Evolutionary conservation across 345 rosid species (phyloP).

Genomic region (Citrus cavaleriei): DNA sequence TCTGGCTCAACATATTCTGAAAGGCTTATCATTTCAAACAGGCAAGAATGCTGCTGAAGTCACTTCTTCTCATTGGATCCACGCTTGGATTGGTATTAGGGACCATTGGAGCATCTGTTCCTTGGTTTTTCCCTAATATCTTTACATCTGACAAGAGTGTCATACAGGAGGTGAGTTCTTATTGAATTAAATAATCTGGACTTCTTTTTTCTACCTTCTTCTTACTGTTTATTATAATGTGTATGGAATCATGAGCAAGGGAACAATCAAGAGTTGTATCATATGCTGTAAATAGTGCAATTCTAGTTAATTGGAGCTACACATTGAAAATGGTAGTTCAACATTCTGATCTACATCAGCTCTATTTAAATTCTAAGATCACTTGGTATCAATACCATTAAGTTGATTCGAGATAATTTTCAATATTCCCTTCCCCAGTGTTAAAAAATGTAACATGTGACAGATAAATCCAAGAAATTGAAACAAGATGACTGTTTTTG

Average conservation of each 20-base stretch:
- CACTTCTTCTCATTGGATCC: slow-evolving; percentile 66
- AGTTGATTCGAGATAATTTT: not conserved
- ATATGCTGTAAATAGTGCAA: not conserved
- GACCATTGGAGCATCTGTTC: slow-evolving; percentile 56
- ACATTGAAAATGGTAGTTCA: not conserved
- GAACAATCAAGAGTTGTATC: not conserved
- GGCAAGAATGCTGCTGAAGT: slow-evolving; percentile 79
- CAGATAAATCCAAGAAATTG: not conserved
- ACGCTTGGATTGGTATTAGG: slow-evolving; percentile 58
- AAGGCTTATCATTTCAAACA: slow-evolving; percentile 28
- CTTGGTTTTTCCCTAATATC: slow-evolving; percentile 63
- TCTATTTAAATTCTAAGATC: not conserved
- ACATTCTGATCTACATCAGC: not conserved
- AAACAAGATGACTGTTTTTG: not conserved
- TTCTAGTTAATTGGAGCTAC: not conserved
- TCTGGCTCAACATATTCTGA: slow-evolving; percentile 5
- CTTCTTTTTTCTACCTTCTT: not conserved
- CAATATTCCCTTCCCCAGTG: not conserved
- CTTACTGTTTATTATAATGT: not conserved
- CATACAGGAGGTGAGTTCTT: slow-evolving; percentile 49
- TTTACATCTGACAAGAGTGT: slow-evolving; percentile 67
- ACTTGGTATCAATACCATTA: not conserved
- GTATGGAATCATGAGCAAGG: not conserved
- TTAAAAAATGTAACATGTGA: not conserved
- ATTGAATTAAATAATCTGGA: not conserved